Conservation (phyloP, 371 early-diverging fungal species). For the Mortierella sp. region DNA sequence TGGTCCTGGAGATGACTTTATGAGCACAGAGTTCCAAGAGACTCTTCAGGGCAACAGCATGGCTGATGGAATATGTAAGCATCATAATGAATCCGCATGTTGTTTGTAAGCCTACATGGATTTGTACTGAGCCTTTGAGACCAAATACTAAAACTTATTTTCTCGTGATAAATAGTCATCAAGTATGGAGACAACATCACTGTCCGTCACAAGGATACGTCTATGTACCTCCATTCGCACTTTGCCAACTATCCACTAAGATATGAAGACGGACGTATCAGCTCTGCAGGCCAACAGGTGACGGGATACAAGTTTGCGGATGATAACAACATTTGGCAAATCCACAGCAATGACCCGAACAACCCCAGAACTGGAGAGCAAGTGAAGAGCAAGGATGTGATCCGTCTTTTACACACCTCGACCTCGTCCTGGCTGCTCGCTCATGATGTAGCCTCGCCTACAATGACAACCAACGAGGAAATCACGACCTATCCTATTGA, state of each 20-base stretch:
- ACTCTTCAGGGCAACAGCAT: slow-evolving; percentile 80
- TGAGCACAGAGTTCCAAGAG: slow-evolving; percentile 90
- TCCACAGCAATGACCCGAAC: slow-evolving; percentile 60
- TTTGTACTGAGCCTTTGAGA: neutral
- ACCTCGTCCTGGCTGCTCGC: slow-evolving; percentile 81
- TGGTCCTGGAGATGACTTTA: slow-evolving; percentile 94
- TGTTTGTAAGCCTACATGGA: neutral
- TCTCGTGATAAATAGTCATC: slow-evolving; percentile 62
- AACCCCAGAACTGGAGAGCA: slow-evolving; percentile 55
- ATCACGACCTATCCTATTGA: slow-evolving; percentile 78
- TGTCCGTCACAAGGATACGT: slow-evolving; percentile 80
- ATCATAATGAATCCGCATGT: neutral
- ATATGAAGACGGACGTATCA: slow-evolving; percentile 93
- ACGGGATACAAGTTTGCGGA: slow-evolving; percentile 85
- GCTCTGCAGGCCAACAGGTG: slow-evolving; percentile 93
- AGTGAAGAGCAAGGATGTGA: slow-evolving; percentile 63
- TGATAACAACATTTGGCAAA: slow-evolving; percentile 86
- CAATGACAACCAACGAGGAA: slow-evolving; percentile 96
- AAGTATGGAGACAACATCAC: slow-evolving; percentile 86
- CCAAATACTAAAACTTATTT: neutral
- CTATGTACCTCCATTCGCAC: slow-evolving; percentile 88
- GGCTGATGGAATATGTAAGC: slow-evolving; percentile 55
- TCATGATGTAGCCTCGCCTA: slow-evolving; percentile 98
- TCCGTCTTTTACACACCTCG: slow-evolving; percentile 66
- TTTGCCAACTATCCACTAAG: slow-evolving; percentile 84